Evolutionary conservation across 202 grass and related monocot genomes (phyloP).

Genomic region (Miscanthus sacchariflorus): DNA sequence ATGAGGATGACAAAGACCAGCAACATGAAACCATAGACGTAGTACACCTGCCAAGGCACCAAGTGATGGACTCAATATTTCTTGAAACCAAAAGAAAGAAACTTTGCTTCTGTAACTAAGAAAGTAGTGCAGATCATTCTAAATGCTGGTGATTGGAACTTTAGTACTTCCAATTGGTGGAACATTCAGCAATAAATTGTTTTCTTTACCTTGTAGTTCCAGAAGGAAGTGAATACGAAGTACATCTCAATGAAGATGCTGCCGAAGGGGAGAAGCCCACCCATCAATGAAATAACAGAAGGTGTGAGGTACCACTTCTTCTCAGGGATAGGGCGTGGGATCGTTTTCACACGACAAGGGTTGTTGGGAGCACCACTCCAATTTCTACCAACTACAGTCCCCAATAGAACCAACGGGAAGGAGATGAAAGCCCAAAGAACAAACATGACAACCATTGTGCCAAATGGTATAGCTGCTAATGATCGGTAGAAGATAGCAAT

Average conservation of each 20-base stretch:
- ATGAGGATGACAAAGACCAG: slow-evolving; percentile 93
- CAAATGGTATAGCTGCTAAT: slow-evolving; percentile 91
- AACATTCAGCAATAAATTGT: slow-evolving; percentile 2
- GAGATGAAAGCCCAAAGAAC: slow-evolving; percentile 97
- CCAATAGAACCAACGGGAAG: slow-evolving; percentile 79
- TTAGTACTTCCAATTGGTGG: neutral
- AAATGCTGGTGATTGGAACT: neutral
- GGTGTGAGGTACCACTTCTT: slow-evolving; percentile 98
- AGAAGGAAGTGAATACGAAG: slow-evolving; percentile 97
- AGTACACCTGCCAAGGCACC: slow-evolving; percentile 71
- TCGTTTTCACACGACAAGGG: slow-evolving; percentile 91
- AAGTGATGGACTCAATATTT: neutral
- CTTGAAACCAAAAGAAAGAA: neutral
- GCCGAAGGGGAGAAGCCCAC: slow-evolving; percentile 88
- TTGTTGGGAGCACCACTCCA: slow-evolving; percentile 93
- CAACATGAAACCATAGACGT: slow-evolving; percentile 95
- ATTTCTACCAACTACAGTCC: slow-evolving; percentile 89
- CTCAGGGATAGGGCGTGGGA: slow-evolving; percentile 85
- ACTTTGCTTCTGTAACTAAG: neutral
- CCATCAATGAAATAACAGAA: slow-evolving; percentile 80
- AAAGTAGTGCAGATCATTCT: neutral
- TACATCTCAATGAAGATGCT: slow-evolving; percentile 99
- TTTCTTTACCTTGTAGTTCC: slow-evolving; percentile 96
- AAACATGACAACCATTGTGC: slow-evolving; percentile 89
- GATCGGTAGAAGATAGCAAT: slow-evolving; percentile 95